These are phyloP conservation scores for Simplicillium sp. DNA, from an alignment of 2,329 filamentous ascomycete species.

Conservation along the genomic window DNA sequence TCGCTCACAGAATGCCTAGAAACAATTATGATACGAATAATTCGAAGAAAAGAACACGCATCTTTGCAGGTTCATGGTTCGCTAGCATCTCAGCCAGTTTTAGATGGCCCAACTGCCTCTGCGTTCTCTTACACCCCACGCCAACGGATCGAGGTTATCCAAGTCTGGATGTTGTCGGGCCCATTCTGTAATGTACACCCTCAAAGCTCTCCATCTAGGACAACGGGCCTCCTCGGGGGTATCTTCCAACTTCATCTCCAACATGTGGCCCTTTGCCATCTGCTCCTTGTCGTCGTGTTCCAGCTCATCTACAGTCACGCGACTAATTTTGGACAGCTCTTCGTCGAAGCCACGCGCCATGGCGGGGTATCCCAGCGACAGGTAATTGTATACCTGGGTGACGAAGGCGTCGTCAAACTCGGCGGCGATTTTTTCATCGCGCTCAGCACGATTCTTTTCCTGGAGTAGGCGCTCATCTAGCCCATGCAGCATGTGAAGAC, in stretches of 20 bases:
- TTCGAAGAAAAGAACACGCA: too few relatives aligned
- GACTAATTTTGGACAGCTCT: conserved; percentile 74
- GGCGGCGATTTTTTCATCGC: conserved; percentile 40
- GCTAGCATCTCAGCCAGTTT: not conserved
- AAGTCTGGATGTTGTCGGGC: conserved; percentile 75
- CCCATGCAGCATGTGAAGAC: conserved; percentile 39
- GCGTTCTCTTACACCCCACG: conserved; percentile 59
- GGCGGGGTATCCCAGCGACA: conserved; percentile 84
- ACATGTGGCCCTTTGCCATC: conserved; percentile 64
- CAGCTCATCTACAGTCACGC: conserved; percentile 59
- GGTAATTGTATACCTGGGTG: conserved; percentile 94
- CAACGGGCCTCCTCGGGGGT: conserved; percentile 42
- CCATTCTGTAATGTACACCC: conserved; percentile 81
- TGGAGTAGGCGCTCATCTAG: conserved; percentile 40
- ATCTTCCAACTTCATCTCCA: conserved; percentile 37
- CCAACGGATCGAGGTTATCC: conserved; percentile 45
- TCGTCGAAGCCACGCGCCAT: conserved; percentile 75
- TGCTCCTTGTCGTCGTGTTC: conserved; percentile 56
- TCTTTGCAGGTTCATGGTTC: too few relatives aligned
- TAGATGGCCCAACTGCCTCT: conserved; percentile 66
- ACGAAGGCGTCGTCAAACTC: conserved; percentile 82
- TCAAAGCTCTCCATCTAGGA: conserved; percentile 74
- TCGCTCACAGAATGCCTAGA: too few relatives aligned
- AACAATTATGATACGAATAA: too few relatives aligned
- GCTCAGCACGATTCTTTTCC: conserved; percentile 40